These are phyloP conservation scores for Panaeolus cyanescens DNA, from an alignment of 768 basidiomycete genomes.

Conservation along the genomic window DNA sequence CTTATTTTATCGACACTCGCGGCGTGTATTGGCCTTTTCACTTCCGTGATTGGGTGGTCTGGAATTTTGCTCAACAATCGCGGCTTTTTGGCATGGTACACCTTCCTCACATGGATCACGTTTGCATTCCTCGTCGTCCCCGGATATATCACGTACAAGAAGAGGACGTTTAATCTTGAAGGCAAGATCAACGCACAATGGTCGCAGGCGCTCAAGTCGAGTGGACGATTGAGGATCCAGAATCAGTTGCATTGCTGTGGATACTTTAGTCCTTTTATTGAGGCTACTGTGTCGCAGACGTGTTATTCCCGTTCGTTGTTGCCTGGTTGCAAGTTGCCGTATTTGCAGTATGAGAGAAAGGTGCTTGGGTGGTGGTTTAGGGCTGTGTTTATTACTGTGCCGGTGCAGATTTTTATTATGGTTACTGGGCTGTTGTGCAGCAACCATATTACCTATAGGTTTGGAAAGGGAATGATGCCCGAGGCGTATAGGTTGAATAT, in stretches of 20 bases:
- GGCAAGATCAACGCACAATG: slow-evolving; percentile 80
- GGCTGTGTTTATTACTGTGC: slow-evolving; percentile 64
- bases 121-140: slow-evolving; percentile 74
- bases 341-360: slow-evolving; percentile 54
- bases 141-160: slow-evolving; percentile 79
- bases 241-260: slow-evolving; percentile 78
- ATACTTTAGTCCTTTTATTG: slow-evolving; percentile 78
- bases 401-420: slow-evolving; percentile 66
- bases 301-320: slow-evolving; percentile 73
- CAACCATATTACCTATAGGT: slow-evolving; percentile 84
- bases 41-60: slow-evolving; percentile 76
- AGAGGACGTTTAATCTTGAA: slow-evolving; percentile 57
- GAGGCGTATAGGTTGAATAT: slow-evolving; percentile 75
- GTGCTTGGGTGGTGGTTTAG: slow-evolving; percentile 67
- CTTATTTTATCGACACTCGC: slow-evolving; percentile 73
- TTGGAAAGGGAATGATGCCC: slow-evolving; percentile 90
- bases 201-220: slow-evolving; percentile 59
- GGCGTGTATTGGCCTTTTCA: slow-evolving; percentile 58
- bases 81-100: slow-evolving; percentile 76
- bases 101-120: slow-evolving; percentile 75
- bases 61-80: slow-evolving; percentile 88
- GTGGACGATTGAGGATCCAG: slow-evolving; percentile 67
- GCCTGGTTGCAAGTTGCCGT: slow-evolving; percentile 74
- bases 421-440: slow-evolving; percentile 66
- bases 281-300: slow-evolving; percentile 71